These are phyloP conservation scores for Cryphonectria parasitica DNA, from an alignment of 2,329 filamentous ascomycete species.

Conservation along the genomic window DNA sequence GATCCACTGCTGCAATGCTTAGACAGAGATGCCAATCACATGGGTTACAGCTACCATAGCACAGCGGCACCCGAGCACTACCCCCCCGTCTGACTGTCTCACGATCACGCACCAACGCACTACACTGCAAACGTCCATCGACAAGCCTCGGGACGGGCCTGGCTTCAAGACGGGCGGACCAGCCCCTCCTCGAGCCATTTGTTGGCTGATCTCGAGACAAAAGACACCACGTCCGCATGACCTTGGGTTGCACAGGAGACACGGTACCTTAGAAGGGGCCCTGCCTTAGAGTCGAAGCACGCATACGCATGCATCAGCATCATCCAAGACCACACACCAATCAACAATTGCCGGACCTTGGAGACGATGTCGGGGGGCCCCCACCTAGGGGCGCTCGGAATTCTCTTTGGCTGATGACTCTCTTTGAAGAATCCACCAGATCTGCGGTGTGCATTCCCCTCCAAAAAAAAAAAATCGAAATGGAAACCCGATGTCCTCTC, in stretches of 20 bases:
- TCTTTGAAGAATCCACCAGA: constrained; percentile 7
- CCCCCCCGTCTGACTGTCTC: neutral
- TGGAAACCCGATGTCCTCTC: neutral
- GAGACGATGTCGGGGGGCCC: neutral
- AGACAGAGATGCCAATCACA: neutral
- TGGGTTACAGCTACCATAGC: neutral
- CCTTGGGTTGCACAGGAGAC: constrained; percentile 30
- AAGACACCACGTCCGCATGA: constrained; percentile 25
- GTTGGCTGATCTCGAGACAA: constrained; percentile 32
- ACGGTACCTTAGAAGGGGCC: neutral
- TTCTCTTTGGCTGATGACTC: neutral
- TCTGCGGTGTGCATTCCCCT: constrained; percentile 5
- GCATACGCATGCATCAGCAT: neutral
- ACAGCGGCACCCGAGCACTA: neutral
- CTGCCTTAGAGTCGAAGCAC: neutral
- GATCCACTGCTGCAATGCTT: constrained; percentile 3
- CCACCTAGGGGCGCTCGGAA: neutral
- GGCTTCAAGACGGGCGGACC: neutral
- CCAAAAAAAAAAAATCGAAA: neutral
- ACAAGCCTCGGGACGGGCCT: constrained; percentile 4
- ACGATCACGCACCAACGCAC: neutral
- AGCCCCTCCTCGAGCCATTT: constrained; percentile 31
- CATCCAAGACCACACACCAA: constrained; percentile 4
- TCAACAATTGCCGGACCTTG: neutral
- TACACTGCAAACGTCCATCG: constrained; percentile 1